phyloP scores from a whole-genome alignment of 352 stramenopile genomes.

The Globisporangium rhizosaccharum region DNA sequence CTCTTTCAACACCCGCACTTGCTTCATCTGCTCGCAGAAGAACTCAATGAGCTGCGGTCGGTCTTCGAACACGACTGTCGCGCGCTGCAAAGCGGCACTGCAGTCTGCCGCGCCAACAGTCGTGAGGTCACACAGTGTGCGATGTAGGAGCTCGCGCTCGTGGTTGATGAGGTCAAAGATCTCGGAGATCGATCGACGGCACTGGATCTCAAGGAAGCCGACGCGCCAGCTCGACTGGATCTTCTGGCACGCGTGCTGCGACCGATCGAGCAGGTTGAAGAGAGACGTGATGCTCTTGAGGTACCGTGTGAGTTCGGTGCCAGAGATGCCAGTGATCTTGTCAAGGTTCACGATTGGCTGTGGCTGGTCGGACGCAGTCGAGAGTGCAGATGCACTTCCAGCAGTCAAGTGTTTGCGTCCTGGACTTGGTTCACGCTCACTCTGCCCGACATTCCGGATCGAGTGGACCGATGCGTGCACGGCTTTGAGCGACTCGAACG shows the following conservation, averaged over 20 bases:
- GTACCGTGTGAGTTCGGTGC: conserved; percentile 35
- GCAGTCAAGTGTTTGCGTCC: background rate
- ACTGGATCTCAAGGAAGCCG: conserved; percentile 73
- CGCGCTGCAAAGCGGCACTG: conserved; percentile 35
- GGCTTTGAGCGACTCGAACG: conserved; percentile 45
- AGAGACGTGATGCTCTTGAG: conserved; percentile 32
- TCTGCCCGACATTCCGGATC: conserved; percentile 2
- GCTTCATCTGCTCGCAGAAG: conserved; percentile 68
- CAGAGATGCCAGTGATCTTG: conserved; percentile 29
- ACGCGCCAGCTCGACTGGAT: conserved; percentile 66
- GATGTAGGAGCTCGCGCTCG: conserved; percentile 38
- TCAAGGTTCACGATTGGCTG: conserved; percentile 13
- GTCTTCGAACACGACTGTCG: conserved; percentile 48
- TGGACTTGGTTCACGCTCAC: background rate
- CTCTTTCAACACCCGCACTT: conserved; percentile 47
- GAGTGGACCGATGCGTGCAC: conserved; percentile 49
- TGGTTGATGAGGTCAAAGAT: conserved; percentile 52
- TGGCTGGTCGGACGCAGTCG: background rate
- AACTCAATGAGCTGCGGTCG: conserved; percentile 63
- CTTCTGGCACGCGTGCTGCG: conserved; percentile 57
- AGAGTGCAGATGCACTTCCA: background rate
- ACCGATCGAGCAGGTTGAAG: conserved; percentile 36
- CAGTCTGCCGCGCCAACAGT: conserved; percentile 35
- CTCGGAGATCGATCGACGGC: conserved; percentile 47
- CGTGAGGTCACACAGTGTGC: conserved; percentile 29